Conservation (phyloP, 768 basidiomycete genomes). For the Tricholoma sp. region DNA sequence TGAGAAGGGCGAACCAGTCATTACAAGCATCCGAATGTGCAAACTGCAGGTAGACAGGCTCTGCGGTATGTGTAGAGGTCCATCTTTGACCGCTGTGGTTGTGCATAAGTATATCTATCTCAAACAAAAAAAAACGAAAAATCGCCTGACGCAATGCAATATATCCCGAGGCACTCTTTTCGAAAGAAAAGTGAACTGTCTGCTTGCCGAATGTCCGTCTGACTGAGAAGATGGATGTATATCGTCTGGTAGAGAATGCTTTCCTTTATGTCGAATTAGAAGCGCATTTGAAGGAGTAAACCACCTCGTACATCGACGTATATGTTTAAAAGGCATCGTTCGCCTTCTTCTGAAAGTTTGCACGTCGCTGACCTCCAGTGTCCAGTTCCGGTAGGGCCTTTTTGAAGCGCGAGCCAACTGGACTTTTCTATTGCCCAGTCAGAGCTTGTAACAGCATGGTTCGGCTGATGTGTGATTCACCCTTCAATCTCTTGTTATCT, state of each 20-base stretch:
- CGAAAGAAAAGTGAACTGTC: constrained; percentile 75
- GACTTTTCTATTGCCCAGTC: constrained; percentile 51
- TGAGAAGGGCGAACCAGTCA: constrained; percentile 76
- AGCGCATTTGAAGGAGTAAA: background rate
- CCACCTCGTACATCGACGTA: constrained; percentile 61
- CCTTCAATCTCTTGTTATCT: constrained; percentile 59
- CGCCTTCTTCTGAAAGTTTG: constrained; percentile 63
- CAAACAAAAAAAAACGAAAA: background rate
- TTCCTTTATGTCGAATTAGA: constrained; percentile 43
- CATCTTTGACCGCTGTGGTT: constrained; percentile 53
- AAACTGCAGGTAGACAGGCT: constrained; percentile 76
- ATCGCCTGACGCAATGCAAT: constrained; percentile 47
- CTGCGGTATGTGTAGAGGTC: constrained; percentile 44
- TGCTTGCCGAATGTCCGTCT: constrained; percentile 75
- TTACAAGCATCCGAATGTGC: constrained; percentile 55
- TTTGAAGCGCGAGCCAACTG: constrained; percentile 63
- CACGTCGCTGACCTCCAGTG: constrained; percentile 75
- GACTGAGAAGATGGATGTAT: constrained; percentile 64
- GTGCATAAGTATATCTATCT: background rate
- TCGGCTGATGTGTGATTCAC: constrained; percentile 28
- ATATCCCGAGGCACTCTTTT: constrained; percentile 71
- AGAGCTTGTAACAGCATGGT: background rate
- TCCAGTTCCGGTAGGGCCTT: constrained; percentile 43
- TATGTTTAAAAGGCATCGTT: constrained; percentile 63
- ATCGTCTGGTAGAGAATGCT: constrained; percentile 69